Conservation (phyloP, 106 monocot species). For the Acanthochlamys bracteata region DNA sequence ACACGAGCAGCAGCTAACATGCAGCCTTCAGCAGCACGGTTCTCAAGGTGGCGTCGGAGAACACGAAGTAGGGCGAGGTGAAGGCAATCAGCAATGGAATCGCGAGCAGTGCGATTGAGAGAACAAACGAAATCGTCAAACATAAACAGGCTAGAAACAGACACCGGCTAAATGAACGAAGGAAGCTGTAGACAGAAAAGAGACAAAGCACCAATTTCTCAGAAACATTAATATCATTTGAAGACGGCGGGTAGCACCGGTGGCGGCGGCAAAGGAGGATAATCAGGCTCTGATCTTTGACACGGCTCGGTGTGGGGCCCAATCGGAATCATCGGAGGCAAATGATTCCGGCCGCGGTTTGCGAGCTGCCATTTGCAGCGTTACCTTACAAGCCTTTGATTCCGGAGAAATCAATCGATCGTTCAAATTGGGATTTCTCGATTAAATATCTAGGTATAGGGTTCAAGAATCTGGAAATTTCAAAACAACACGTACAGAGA, state of each 20-base stretch:
- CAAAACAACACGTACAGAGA: too few relatives aligned
- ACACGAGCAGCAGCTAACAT: slow-evolving; percentile 44
- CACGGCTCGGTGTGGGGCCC: neutral
- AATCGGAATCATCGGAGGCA: neutral
- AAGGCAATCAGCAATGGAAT: slow-evolving; percentile 57
- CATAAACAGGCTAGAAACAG: slow-evolving; percentile 78
- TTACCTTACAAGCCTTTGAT: neutral
- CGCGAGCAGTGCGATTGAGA: slow-evolving; percentile 52
- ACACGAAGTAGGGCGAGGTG: slow-evolving; percentile 62
- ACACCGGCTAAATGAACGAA: slow-evolving; percentile 64
- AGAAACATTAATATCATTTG: slow-evolving; percentile 48
- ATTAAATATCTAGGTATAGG: too few relatives aligned
- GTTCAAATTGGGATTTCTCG: neutral
- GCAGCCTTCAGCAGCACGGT: slow-evolving; percentile 47
- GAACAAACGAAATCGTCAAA: slow-evolving; percentile 69
- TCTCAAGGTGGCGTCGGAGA: slow-evolving; percentile 63
- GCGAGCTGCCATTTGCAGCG: neutral
- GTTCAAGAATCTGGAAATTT: too few relatives aligned
- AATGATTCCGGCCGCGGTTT: neutral
- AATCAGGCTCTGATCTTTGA: neutral
- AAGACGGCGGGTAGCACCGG: slow-evolving; percentile 54
- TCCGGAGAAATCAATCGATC: neutral
- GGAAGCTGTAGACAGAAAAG: slow-evolving; percentile 75
- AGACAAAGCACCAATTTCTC: slow-evolving; percentile 50
- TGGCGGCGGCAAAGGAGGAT: neutral